Evolutionary conservation across 148 eudicot genomes (phyloP), one percentile per base, ranked within the genome.

Genomic region (Polygonum aviculare): DNA sequence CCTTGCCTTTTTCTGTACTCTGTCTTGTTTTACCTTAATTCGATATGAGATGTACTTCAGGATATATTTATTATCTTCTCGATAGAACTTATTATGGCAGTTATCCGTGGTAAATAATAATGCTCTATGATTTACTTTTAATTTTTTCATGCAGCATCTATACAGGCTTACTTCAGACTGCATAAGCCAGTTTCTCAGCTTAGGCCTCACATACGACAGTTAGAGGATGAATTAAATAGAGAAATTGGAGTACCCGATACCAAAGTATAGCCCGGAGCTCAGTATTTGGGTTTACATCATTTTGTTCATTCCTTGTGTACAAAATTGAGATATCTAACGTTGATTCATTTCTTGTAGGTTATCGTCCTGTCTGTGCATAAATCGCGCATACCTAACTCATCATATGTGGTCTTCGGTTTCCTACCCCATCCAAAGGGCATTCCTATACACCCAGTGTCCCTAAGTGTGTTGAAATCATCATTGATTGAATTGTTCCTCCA

Each of bases 341-440:
- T 52, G 38, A 50, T 33, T 47, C 67, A 9, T 63, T 70, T 71
- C 26, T 15, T 50, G 65, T 84, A 88, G 92, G 87, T 88, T 77
- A 80, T 76, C 40, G 62, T 88, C 51, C 57, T 88, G 54, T 88
- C 92, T 65, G 82, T 88, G 84, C 88, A 85, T 76, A 83, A 49
- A 63, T 78, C 83, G 14, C 74, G 74, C 75, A 77, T 73, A 63
- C 72, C 84, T 82, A 83, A 85, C 88, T 79, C 36, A 80, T 83
- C 90, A 2, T 50, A 86, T 71, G 90, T 86, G 71, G 78, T 85
- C 38, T 88, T 88, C 39, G 90, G 92, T 21, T 71, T 88, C 75
- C 87, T 88, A 77, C 76, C 92, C 47, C 84, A 83, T 72, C 85
- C 85, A 57, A 77, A 73, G 39, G 78, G 81, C 72, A 65, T 51